Percentiles rank a stretch among this genome's conserved stretches.
Conservation (phyloP, 163 green algal species). For the Scenedesmus sp. region DNA sequence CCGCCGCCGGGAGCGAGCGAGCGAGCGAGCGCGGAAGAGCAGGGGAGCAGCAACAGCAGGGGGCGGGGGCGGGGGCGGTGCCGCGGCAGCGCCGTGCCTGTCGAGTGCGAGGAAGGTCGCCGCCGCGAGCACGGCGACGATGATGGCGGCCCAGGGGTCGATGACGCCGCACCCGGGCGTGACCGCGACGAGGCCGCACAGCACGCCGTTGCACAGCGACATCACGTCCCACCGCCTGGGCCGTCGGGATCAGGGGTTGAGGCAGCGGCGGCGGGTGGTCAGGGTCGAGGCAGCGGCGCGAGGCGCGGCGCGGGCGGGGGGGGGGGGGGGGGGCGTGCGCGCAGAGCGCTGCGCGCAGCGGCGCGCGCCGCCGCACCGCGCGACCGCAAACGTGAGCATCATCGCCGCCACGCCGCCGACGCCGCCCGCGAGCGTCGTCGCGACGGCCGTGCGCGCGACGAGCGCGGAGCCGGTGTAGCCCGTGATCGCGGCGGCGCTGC, state of each 20-base stretch:
- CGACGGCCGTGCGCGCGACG: conserved; percentile 65
- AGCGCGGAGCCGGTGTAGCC: conserved; percentile 43
- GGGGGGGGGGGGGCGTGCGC: too few species aligned
- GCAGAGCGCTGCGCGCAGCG: too few species aligned
- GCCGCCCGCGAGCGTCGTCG: conserved; percentile 84
- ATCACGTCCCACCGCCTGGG: conserved; percentile 49
- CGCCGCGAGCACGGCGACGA: conserved; percentile 69
- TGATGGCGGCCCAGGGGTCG: conserved; percentile 81
- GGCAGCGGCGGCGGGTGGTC: too few species aligned
- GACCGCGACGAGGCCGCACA: conserved; percentile 88
- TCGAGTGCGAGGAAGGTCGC: conserved; percentile 44
- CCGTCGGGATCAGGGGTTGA: neutral
- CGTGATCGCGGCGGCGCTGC: conserved; percentile 62
- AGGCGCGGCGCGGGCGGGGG: neutral
- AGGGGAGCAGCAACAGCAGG: neutral
- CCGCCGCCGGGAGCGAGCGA: too few species aligned
- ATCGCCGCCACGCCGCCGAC: conserved; percentile 73
- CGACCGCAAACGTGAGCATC: conserved; percentile 31
- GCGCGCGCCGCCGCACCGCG: too few species aligned
- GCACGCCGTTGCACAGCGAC: conserved; percentile 73
- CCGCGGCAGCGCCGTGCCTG: neutral
- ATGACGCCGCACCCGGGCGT: conserved; percentile 77
- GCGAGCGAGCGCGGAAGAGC: too few species aligned
- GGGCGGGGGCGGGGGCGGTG: neutral
- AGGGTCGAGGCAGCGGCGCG: neutral